Conservation (phyloP, 768 basidiomycete genomes). For the Tricholoma bakamatsutake region DNA sequence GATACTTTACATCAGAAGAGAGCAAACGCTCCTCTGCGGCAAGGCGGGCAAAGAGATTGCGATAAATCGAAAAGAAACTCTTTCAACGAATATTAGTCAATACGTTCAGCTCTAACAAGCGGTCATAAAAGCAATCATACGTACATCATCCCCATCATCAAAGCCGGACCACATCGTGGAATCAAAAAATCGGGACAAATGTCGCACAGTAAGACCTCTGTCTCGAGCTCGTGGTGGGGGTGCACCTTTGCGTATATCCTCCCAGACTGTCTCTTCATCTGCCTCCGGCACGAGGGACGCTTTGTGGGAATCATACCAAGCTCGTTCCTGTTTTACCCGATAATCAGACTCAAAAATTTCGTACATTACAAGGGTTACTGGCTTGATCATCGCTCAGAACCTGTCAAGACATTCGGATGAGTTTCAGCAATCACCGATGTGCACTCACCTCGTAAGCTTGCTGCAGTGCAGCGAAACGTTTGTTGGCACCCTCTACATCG, state of each 20-base stretch:
- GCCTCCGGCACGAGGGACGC: constrained; percentile 74
- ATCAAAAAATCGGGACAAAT: constrained; percentile 84
- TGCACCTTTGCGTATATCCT: constrained; percentile 75
- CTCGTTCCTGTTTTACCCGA: constrained; percentile 75
- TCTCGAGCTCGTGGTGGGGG: constrained; percentile 49
- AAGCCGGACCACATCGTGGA: constrained; percentile 58
- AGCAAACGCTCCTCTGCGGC: constrained; percentile 68
- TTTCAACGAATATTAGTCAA: constrained; percentile 24
- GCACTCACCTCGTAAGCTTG: constrained; percentile 87
- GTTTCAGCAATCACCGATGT: neutral
- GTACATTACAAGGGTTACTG: constrained; percentile 19
- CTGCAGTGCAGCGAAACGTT: constrained; percentile 82
- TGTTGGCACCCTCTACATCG: constrained; percentile 80
- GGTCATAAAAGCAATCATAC: constrained; percentile 14
- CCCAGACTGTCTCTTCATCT: constrained; percentile 79
- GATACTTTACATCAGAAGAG: constrained; percentile 45
- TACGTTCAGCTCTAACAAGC: neutral
- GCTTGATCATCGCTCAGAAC: constrained; percentile 95
- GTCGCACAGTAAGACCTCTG: constrained; percentile 73
- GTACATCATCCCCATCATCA: constrained; percentile 57
- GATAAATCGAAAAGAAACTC: constrained; percentile 89
- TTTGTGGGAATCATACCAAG: constrained; percentile 96
- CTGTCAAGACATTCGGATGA: constrained; percentile 29
- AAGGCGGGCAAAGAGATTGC: constrained; percentile 79
- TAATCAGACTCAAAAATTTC: constrained; percentile 12